Percentiles rank a stretch among this genome's conserved stretches.
These are phyloP conservation scores for Gynostemma pentaphyllum DNA, from an alignment of 306 rosid species.

Conservation along the genomic window DNA sequence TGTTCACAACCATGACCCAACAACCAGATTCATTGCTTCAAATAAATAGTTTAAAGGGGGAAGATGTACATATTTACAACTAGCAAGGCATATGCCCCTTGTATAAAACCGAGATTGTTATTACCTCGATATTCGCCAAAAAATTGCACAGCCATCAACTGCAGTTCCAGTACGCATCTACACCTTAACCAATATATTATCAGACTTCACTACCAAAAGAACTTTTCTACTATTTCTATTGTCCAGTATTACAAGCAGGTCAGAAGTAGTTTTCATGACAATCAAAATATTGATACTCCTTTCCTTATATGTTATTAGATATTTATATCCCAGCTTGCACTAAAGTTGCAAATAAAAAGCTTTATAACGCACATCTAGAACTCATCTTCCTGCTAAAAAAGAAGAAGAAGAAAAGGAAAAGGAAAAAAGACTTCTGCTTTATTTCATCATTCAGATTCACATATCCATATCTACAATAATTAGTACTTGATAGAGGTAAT, in stretches of 20 bases:
- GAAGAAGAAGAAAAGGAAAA: not conserved
- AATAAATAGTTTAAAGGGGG: no score
- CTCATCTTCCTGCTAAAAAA: not conserved
- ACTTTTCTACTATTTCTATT: not conserved
- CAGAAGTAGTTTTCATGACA: not conserved
- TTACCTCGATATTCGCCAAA: conserved; percentile 89
- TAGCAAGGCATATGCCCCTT: no score
- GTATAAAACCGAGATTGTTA: no score
- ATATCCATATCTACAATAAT: not conserved
- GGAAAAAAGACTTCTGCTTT: not conserved
- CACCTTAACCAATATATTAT: conserved; percentile 26
- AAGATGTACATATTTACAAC: no score
- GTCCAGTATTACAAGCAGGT: not conserved
- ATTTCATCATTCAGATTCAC: not conserved
- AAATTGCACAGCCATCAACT: conserved; percentile 86
- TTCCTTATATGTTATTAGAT: not conserved
- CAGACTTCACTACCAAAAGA: conserved; percentile 19
- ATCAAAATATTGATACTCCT: not conserved
- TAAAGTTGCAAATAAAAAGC: not conserved
- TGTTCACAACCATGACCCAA: not conserved
- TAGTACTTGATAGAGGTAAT: not conserved
- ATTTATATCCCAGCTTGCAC: not conserved
- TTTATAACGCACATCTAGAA: not conserved
- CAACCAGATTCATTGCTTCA: no score
- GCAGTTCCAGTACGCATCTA: conserved; percentile 86